These are phyloP conservation scores for Aspergillus sp. DNA, from an alignment of 2,329 filamentous ascomycete genomes.

Conservation along the genomic window DNA sequence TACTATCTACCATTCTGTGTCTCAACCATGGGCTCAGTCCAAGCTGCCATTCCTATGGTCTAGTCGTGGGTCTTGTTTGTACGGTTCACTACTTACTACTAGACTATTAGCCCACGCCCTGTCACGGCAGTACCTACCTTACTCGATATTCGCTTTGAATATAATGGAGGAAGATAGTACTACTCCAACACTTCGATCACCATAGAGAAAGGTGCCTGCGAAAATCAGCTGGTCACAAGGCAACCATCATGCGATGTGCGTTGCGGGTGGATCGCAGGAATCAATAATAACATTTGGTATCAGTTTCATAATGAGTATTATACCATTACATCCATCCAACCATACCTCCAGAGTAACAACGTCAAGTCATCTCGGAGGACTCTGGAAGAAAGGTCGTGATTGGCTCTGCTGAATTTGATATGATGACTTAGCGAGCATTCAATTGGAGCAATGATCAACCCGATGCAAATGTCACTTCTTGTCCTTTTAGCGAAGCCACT, in stretches of 20 bases:
- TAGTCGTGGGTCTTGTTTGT: background rate
- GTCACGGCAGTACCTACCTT: background rate
- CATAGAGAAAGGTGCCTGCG: background rate
- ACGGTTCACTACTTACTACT: too few relatives aligned
- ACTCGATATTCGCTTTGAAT: background rate
- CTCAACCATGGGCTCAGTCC: background rate
- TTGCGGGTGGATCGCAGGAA: slow-evolving; percentile 7
- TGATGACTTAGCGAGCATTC: background rate
- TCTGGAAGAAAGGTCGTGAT: background rate
- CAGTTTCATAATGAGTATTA: slow-evolving; percentile 3
- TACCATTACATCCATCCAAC: background rate
- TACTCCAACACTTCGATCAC: background rate
- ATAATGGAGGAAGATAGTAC: background rate
- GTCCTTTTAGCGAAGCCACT: background rate
- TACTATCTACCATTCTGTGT: background rate
- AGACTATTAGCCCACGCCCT: too few relatives aligned
- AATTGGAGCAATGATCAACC: background rate
- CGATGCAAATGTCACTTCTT: background rate
- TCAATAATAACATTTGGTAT: slow-evolving; percentile 14
- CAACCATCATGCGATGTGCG: slow-evolving; percentile 7
- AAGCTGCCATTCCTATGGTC: background rate
- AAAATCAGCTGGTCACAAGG: slow-evolving; percentile 7
- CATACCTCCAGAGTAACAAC: background rate
- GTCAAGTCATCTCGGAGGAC: background rate
- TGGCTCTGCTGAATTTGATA: background rate